phyloP scores from a whole-genome alignment of 306 rosid genomes.

The Leucaena leucocephala region DNA sequence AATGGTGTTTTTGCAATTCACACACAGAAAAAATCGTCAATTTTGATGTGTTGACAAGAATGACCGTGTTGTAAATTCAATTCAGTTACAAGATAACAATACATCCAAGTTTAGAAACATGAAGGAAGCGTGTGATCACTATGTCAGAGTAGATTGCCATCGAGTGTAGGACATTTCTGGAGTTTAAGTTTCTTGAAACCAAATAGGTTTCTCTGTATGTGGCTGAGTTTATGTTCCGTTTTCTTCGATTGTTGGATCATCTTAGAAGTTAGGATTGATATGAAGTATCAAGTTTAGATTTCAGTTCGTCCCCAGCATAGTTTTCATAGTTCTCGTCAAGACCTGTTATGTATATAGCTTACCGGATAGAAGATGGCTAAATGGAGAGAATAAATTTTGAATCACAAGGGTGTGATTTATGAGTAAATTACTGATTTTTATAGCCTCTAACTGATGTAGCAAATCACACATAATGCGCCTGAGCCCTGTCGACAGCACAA shows the following conservation, averaged over 20 bases:
- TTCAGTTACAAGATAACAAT: conserved; percentile 1
- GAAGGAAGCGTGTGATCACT: background rate
- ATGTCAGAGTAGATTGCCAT: background rate
- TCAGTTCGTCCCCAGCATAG: conserved; percentile 5
- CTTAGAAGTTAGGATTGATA: background rate
- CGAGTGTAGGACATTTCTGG: conserved; percentile 14
- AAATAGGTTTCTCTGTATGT: background rate
- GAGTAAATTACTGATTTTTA: background rate
- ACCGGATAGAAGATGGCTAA: conserved; percentile 11
- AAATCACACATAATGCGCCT: conserved; percentile 6
- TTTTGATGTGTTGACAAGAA: background rate
- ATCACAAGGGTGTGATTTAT: conserved; percentile 11
- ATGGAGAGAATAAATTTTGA: background rate
- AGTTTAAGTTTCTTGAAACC: background rate
- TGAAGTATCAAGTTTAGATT: background rate
- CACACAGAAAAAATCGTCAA: conserved; percentile 5
- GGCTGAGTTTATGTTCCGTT: background rate
- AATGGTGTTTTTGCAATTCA: conserved; percentile 7
- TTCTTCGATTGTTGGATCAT: conserved; percentile 1
- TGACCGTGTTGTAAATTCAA: background rate
- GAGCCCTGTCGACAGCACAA: background rate
- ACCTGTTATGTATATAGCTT: conserved; percentile 25
- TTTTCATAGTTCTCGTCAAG: conserved; percentile 7
- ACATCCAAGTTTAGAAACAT: conserved; percentile 21
- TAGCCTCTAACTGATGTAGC: background rate